Evolutionary conservation across 108 stramenopile species (phyloP), one percentile per base, ranked within the genome.

Genomic region (Schizochytrium sp.): DNA sequence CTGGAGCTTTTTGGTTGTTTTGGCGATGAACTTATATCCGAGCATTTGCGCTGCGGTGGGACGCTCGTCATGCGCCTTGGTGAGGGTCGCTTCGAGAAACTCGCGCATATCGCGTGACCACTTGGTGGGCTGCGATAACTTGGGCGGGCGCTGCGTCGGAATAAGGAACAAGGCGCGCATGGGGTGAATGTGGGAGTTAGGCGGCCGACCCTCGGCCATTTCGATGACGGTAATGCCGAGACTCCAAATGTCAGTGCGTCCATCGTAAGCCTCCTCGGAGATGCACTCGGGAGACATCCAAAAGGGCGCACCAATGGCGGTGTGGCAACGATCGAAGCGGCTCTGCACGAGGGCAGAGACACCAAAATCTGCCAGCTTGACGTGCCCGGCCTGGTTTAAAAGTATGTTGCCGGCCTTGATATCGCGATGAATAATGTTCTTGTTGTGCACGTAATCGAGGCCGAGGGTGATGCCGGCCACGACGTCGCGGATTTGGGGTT

Each of bases 241-340:
- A 60, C 93, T 94, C 99, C 99, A 99, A 5, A 99, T 96, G 93
- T 99, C 98, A 18, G 98, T 97, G 51, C 76, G 76, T 8, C 76
- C 91, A 55, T 93, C 94, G 91, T 94, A 94, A 53, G 91, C 88
- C 45, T 91, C 59, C 87, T 97, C 91, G 72, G 97, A 97, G 92
- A 98, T 97, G 57, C 97, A 96, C 88, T 97, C 98, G 5, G 98
- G 98, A 2, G 98, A 98, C 97, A 99, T 99, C 98, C 98, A 99
- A 93, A 97, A 99, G 5, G 99, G 99, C 72, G 96, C 96, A 25
- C 99, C 99, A 14, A 98, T 98, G 57, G 98, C 96, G n/a, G 98
- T 98, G 90, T 97, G 96, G 57, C 97, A 94, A 89, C 98, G 98
- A 88, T 96, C 97, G 16, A 97, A 76, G 21, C 97, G 98, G 91